Conservation (phyloP, 2,329 filamentous ascomycete species). For the Colletotrichum graminicola region DNA sequence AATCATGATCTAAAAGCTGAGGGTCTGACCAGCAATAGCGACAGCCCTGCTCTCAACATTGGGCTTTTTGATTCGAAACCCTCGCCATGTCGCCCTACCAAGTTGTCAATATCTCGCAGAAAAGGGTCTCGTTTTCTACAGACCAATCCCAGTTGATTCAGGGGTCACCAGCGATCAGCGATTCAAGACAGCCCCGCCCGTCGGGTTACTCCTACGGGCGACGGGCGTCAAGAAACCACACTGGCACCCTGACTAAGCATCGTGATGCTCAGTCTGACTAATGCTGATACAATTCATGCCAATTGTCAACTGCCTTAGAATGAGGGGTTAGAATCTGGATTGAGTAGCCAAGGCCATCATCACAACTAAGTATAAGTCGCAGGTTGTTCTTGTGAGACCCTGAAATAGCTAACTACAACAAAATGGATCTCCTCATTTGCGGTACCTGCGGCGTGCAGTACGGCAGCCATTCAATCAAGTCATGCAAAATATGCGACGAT, state of each 20-base stretch:
- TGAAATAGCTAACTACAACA: too few species aligned
- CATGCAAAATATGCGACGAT: conserved; percentile 80
- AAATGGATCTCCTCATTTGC: conserved; percentile 65
- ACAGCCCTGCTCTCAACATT: too few species aligned
- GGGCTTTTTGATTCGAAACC: background rate
- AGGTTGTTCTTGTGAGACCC: background rate
- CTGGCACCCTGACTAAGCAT: background rate
- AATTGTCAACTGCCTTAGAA: background rate
- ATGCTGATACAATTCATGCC: conserved; percentile 8
- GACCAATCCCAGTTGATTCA: background rate
- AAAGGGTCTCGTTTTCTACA: background rate
- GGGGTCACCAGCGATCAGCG: background rate
- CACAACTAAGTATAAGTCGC: too few species aligned
- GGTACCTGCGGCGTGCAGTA: conserved; percentile 79
- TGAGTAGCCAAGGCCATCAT: background rate
- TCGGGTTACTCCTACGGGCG: background rate
- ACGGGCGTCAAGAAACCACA: background rate
- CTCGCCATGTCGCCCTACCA: background rate
- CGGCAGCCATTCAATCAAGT: conserved; percentile 60
- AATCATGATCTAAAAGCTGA: too few species aligned
- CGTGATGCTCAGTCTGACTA: conserved; percentile 1
- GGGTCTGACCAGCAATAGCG: too few species aligned
- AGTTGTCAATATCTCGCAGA: background rate
- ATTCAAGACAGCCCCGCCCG: background rate
- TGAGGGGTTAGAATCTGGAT: background rate